Evolutionary conservation across 164 flowering plant genomes (phyloP).

Genomic region (Annona squamosa): DNA sequence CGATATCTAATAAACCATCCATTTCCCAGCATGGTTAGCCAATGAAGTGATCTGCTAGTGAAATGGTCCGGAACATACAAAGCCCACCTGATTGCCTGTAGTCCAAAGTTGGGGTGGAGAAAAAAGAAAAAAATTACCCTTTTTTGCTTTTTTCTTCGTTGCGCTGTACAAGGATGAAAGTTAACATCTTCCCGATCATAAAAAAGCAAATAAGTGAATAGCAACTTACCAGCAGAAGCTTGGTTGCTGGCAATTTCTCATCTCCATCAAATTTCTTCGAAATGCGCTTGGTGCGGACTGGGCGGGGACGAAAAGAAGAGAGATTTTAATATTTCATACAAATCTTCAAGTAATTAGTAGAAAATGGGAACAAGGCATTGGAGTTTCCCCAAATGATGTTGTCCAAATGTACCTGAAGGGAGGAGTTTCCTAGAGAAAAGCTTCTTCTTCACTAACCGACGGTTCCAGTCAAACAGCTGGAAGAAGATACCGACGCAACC

Average conservation of each 20-base stretch:
- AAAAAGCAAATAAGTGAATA: not conserved
- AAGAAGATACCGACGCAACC: constrained; percentile 92
- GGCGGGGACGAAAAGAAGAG: not conserved
- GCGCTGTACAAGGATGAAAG: too few relatives aligned
- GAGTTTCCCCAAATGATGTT: not conserved
- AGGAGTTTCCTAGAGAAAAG: constrained; percentile 69
- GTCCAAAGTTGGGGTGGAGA: too few relatives aligned
- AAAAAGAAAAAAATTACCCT: too few relatives aligned
- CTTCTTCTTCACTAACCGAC: constrained; percentile 78
- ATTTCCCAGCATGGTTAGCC: too few relatives aligned
- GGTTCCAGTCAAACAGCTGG: constrained; percentile 87
- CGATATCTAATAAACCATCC: too few relatives aligned
- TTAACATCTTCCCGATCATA: too few relatives aligned
- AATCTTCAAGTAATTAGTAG: not conserved
- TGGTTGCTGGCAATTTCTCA: constrained; percentile 64
- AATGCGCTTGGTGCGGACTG: constrained; percentile 47
- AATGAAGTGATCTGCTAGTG: too few relatives aligned
- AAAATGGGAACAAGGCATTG: not conserved
- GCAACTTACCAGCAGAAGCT: constrained; percentile 58
- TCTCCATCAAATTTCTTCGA: constrained; percentile 62
- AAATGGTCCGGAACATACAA: too few relatives aligned
- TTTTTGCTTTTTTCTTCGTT: too few relatives aligned
- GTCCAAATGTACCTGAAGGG: constrained; percentile 45
- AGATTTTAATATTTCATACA: not conserved
- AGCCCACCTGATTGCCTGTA: too few relatives aligned